phyloP scores from a whole-genome alignment of 441 rosid genomes.

The Omphalea diandra region DNA sequence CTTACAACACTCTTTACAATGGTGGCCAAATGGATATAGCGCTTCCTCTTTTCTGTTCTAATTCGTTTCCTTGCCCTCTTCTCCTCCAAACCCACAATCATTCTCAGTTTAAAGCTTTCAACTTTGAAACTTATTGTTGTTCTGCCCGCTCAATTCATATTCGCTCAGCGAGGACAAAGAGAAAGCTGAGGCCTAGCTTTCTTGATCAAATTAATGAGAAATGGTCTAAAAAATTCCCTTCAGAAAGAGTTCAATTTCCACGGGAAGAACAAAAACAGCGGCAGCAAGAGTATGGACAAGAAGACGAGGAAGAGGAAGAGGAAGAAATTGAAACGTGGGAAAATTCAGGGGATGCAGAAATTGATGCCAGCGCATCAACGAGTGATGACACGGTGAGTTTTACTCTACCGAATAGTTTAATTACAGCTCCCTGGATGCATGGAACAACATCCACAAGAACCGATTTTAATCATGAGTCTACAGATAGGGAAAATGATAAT shows the following conservation, averaged over 20 bases:
- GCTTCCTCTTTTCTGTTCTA: not conserved
- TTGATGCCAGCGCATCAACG: conserved; percentile 17
- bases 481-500: conserved; percentile 11
- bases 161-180: conserved; percentile 40
- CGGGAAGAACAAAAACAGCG: conserved; percentile 53
- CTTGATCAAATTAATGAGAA: conserved; percentile 65
- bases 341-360: conserved; percentile 31
- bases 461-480: conserved; percentile 25
- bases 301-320: conserved; percentile 23
- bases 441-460: conserved; percentile 28
- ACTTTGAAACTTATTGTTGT: conserved; percentile 28
- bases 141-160: conserved; percentile 28
- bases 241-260: conserved; percentile 53
- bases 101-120: conserved; percentile 3
- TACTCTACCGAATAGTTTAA: conserved; percentile 33
- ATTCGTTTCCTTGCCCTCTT: conserved; percentile 23
- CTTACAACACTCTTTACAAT: not conserved
- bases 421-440: conserved; percentile 65
- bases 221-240: conserved; percentile 60
- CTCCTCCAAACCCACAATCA: conserved; percentile 23
- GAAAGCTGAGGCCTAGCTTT: conserved; percentile 70
- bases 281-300: conserved; percentile 22
- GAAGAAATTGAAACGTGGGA: conserved; percentile 18
- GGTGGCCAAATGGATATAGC: conserved; percentile 21
- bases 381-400: conserved; percentile 32